Evolutionary conservation across 768 basidiomycete genomes (phyloP), one percentile per base, ranked within the genome.

Genomic region (Agaricus blazei): DNA sequence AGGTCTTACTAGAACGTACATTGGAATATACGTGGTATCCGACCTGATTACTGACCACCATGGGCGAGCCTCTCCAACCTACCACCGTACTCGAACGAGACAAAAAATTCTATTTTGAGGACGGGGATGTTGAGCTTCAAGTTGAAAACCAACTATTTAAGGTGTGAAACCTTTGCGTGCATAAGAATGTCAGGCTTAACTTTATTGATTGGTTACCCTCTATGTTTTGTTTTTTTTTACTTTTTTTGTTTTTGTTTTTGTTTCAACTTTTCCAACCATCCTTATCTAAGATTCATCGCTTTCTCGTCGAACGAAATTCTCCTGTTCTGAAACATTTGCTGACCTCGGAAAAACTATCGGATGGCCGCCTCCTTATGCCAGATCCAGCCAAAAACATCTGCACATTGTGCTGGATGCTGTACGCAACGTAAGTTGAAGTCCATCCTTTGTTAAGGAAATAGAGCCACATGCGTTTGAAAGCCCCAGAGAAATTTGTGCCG

Each of bases 371-470:
- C 4, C 27, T 48, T 11, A 34, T 37, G 11, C 36, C 45, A 4
- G 53, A 54, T 19, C 4, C 45, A 14, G 53, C 19, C 9, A 27
- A 48, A 15, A 24, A 28, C 3, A 47, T 54, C 29, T 37, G 46
- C 7, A 28, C 36, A 23, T 54, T 54, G 26, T 54, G 53, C 23
- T 53, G 52, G 52, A 36, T 37, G 1, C 26, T 53, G 24, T 52
- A 52, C 28, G 51, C 51, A 3, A 43, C 26, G 51, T 52, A 31
- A n/a, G 41, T 4, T 28, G 14, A 14, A 27, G 14, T 9, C 3
- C n/a, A 3, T 31, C 44, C 7, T 4, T 7, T 9, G 9, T 38
- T 2, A 19, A 38, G 41, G 19, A 19, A 41, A 31, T n/a, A 11
- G 3, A 26, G 11, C 27, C 23, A 14, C 8, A 19, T 3, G 4